Percentiles rank a stretch among this genome's conserved stretches.
These are phyloP conservation scores for Fusarium succisae DNA, from an alignment of 2,329 filamentous ascomycete genomes.

Conservation along the genomic window DNA sequence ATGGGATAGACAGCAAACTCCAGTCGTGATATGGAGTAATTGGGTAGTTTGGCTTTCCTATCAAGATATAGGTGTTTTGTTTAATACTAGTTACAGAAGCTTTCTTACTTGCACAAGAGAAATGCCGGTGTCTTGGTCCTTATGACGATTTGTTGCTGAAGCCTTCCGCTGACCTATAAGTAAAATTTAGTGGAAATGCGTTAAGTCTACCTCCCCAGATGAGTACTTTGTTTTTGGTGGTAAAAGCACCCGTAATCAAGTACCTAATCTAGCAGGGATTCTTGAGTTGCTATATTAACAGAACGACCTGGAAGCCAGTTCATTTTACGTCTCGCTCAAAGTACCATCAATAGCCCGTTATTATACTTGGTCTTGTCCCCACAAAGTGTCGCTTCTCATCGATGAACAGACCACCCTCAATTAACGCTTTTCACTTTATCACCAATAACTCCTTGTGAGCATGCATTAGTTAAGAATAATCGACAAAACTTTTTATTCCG, in stretches of 20 bases:
- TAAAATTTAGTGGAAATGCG: too few species aligned
- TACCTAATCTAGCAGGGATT: fast-evolving
- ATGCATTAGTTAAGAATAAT: neutral
- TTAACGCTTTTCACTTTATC: too few species aligned
- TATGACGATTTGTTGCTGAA: fast-evolving
- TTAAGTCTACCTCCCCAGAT: too few species aligned
- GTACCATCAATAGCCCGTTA: neutral
- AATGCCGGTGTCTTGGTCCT: fast-evolving
- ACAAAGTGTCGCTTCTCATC: neutral
- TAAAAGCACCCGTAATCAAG: fast-evolving
- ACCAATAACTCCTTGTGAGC: neutral
- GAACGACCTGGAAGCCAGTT: fast-evolving
- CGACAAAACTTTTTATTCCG: neutral
- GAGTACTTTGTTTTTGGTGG: fast-evolving
- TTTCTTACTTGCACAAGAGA: too few species aligned
- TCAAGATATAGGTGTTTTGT: fast-evolving
- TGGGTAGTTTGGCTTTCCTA: too few species aligned
- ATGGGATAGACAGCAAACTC: neutral
- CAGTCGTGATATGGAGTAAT: too few species aligned
- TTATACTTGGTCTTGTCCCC: fast-evolving
- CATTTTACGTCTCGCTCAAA: fast-evolving
- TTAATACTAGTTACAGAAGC: fast-evolving
- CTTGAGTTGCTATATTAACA: fast-evolving
- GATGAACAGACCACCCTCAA: neutral
- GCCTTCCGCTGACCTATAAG: too few species aligned